Percentiles rank a stretch among this genome's conserved stretches.
phyloP scores from a whole-genome alignment of 1,284 basidiomycete species.

The Afroboletus lepidellus region DNA sequence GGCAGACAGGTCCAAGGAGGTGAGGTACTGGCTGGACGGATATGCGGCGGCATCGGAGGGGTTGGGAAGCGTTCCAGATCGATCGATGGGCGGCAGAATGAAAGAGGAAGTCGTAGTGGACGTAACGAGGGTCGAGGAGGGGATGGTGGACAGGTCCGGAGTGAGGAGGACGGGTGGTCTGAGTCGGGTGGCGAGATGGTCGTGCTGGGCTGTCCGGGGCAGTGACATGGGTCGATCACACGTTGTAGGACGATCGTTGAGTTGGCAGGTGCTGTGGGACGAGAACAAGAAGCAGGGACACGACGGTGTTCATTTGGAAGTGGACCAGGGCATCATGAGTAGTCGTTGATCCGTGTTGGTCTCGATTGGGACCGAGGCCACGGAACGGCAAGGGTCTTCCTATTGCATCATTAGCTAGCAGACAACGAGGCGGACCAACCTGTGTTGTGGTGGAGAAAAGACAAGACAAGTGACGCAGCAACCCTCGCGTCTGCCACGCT shows the following conservation, averaged over 20 bases:
- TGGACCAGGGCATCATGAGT: constrained; percentile 1
- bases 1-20: constrained; percentile 1
- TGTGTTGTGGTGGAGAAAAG: neutral
- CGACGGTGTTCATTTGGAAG: constrained; percentile 25
- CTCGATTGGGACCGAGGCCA: constrained; percentile 21
- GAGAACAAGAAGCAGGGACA: constrained; percentile 7
- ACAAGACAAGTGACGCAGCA: constrained; percentile 2
- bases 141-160: constrained; percentile 27
- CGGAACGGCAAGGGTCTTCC: constrained; percentile 5
- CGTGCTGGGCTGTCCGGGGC: neutral
- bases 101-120: constrained; percentile 29
- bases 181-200: constrained; percentile 3
- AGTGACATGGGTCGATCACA: constrained; percentile 16
- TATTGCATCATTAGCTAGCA: neutral
- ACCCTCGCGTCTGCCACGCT: constrained; percentile 24
- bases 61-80: constrained; percentile 11
- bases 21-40: constrained; percentile 4
- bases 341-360: neutral
- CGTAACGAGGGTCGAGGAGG: constrained; percentile 28
- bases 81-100: constrained; percentile 15
- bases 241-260: neutral
- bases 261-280: constrained; percentile 13
- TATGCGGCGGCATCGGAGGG: constrained; percentile 23
- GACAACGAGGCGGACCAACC: constrained; percentile 1
- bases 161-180: constrained; percentile 19